These are phyloP conservation scores for Ziziphus jujuba DNA, from an alignment of 306 rosid genomes.

Conservation along the genomic window DNA sequence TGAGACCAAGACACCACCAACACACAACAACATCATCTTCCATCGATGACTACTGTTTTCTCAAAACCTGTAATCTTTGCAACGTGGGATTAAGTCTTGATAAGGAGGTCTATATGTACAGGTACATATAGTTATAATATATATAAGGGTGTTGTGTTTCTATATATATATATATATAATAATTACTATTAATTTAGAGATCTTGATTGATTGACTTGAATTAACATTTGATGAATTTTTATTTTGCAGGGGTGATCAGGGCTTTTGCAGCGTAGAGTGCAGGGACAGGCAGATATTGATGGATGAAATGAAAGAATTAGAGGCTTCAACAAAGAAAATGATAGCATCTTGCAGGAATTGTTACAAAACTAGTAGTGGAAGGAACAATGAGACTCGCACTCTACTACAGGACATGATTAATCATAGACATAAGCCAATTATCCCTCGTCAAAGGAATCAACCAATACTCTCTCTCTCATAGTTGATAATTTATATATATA, in stretches of 20 bases:
- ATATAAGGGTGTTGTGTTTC: too few relatives aligned
- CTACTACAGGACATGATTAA: slow-evolving; percentile 17
- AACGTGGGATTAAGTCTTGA: slow-evolving; percentile 40
- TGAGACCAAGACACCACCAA: slow-evolving; percentile 25
- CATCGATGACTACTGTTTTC: slow-evolving; percentile 32
- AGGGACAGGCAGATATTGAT: slow-evolving; percentile 39
- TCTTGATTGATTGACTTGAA: not conserved
- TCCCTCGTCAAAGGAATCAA: slow-evolving; percentile 7
- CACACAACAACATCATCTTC: not conserved
- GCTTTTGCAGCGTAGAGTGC: slow-evolving; percentile 51
- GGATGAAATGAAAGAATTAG: slow-evolving; percentile 45
- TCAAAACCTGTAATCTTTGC: slow-evolving; percentile 48
- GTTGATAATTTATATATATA: not conserved
- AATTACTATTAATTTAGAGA: not conserved
- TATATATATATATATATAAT: not conserved
- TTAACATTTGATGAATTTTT: not conserved
- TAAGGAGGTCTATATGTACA: slow-evolving; percentile 57
- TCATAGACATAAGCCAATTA: slow-evolving; percentile 10
- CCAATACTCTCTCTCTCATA: slow-evolving; percentile 10
- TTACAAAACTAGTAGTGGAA: not conserved
- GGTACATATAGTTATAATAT: too few relatives aligned
- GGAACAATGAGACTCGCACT: slow-evolving; percentile 8
- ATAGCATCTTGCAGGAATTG: slow-evolving; percentile 27
- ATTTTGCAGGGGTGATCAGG: slow-evolving; percentile 46
- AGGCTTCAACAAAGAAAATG: slow-evolving; percentile 41